Base-by-base conservation (phyloP, 192 early-diverging fungal genomes). In the Entrophospora sp. region DNA sequence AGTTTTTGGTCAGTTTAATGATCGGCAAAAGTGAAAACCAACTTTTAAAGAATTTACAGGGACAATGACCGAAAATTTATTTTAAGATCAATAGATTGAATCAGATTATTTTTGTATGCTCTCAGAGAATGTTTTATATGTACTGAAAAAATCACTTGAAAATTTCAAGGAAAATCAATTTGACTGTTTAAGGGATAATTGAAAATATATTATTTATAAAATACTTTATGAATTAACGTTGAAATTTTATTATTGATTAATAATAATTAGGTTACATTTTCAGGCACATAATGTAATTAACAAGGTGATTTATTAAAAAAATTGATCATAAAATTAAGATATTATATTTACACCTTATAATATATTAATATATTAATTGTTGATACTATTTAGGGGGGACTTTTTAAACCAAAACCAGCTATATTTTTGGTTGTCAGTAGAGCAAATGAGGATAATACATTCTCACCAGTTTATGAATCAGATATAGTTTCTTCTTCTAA, bases 361-460 rank as follows among this genome's bases (percentile, higher is more conserved):
- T 22, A 0, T 22, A 22, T 27, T 53, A 16, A 38, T 59, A n/a
- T 25, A 6, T 14, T 42, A 3, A 37, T 31, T 12, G n/a, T n/a
- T n/a, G n/a, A n/a, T n/a, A n/a, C n/a, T 5, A 4, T 62, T 34
- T 32, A 62, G 61, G 24, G 61, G 5, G 20, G 59, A 30, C 25
- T 73, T 3, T 71, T 71, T 51, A 72, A 66, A 43, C 20, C 69
- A 4, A 35, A 69, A 6, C 70, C 70, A 9, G 73, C 70, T 2
- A 30, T 73, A 4, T 71, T 60, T 49, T 51, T 74, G 9, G 56
- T 71, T 2, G 71, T 81, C 12, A 61, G 74, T 49, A 67, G 79
- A 10, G 70, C 58, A 36, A 70, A 70, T 49, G 71, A 73, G 18
- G 38, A 75, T 56, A 27, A 43, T 25, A 73, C 66, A 2, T 77